A percentile compares a stretch with the other conserved stretches of the same genome.
These are phyloP conservation scores for Tuber borchii DNA, from an alignment of 495 filamentous ascomycete genomes.

Conservation along the genomic window DNA sequence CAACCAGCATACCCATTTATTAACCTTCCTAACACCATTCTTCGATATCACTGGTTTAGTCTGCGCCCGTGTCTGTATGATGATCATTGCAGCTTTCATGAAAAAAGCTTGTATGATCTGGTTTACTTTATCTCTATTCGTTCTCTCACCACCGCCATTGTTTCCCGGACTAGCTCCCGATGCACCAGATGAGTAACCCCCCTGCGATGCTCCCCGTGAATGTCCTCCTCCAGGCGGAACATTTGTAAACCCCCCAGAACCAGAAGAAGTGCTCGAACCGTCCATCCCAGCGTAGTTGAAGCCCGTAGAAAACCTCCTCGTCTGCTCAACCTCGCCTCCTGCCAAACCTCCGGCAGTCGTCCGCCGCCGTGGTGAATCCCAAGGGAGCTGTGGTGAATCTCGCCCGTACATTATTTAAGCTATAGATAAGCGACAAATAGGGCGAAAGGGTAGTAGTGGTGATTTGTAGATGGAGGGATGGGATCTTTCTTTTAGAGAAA, in stretches of 20 bases:
- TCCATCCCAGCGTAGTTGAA: slow-evolving; percentile 37
- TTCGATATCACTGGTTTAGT: slow-evolving; percentile 56
- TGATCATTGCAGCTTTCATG: slow-evolving; percentile 77
- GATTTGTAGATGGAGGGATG: slow-evolving; percentile 17
- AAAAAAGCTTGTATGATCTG: slow-evolving; percentile 69
- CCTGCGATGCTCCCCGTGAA: slow-evolving; percentile 21
- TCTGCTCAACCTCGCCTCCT: slow-evolving; percentile 22
- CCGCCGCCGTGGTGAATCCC: slow-evolving; percentile 31
- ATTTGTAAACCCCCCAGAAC: slow-evolving; percentile 34
- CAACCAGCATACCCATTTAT: slow-evolving; percentile 78
- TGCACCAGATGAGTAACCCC: slow-evolving; percentile 19
- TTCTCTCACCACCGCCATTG: slow-evolving; percentile 27
- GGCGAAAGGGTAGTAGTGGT: slow-evolving; percentile 24
- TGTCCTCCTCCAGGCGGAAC: slow-evolving; percentile 28
- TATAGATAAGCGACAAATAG: slow-evolving; percentile 29
- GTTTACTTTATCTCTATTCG: slow-evolving; percentile 39
- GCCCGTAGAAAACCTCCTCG: slow-evolving; percentile 34
- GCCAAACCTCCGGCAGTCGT: slow-evolving; percentile 29
- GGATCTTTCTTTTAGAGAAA: neutral
- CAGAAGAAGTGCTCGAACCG: slow-evolving; percentile 33
- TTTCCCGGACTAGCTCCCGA: slow-evolving; percentile 10
- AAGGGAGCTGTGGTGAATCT: slow-evolving; percentile 33
- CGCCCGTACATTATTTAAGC: slow-evolving; percentile 32
- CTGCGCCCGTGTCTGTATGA: slow-evolving; percentile 69
- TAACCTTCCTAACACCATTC: slow-evolving; percentile 58